Percentiles rank a stretch among this genome's conserved stretches.
Conservation (phyloP, 75 land plant genomes). For the Larix kaempferi region DNA sequence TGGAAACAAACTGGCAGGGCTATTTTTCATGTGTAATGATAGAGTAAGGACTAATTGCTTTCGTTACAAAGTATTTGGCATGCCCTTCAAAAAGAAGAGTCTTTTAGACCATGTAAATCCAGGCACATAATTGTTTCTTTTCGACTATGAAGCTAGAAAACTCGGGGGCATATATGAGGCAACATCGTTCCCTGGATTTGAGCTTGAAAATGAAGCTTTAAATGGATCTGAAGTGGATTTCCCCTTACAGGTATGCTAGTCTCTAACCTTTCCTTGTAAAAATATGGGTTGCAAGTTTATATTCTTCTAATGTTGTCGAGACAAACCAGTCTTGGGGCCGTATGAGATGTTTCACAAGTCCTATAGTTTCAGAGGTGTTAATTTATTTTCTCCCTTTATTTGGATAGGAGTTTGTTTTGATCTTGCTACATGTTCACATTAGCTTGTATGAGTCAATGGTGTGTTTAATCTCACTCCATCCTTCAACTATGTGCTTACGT, state of each 20-base stretch:
- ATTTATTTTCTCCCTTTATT: no score
- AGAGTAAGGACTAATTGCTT: slow-evolving; percentile 7
- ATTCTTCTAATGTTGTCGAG: neutral
- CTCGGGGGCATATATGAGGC: slow-evolving; percentile 15
- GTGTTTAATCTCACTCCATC: neutral
- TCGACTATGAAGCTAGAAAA: slow-evolving; percentile 15
- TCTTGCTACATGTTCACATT: no score
- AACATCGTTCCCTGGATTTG: slow-evolving; percentile 5
- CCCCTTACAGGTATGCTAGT: slow-evolving; percentile 11
- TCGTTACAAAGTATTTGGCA: slow-evolving; percentile 10
- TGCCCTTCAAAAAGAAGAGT: slow-evolving; percentile 7
- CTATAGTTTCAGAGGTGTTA: no score
- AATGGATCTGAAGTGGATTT: slow-evolving; percentile 10
- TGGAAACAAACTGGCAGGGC: slow-evolving; percentile 10
- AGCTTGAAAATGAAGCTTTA: slow-evolving; percentile 12
- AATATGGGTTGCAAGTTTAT: neutral
- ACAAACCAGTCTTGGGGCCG: neutral
- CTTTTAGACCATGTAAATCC: slow-evolving; percentile 11
- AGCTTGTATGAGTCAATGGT: no score
- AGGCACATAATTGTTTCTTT: slow-evolving; percentile 16
- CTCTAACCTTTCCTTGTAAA: neutral
- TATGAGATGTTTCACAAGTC: no score
- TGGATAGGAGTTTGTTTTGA: no score
- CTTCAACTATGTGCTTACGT: neutral
- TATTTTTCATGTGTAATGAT: slow-evolving; percentile 18